Evolutionary conservation across 495 filamentous ascomycete species (phyloP).

Genomic region (Recurvomyces mirabilis): DNA sequence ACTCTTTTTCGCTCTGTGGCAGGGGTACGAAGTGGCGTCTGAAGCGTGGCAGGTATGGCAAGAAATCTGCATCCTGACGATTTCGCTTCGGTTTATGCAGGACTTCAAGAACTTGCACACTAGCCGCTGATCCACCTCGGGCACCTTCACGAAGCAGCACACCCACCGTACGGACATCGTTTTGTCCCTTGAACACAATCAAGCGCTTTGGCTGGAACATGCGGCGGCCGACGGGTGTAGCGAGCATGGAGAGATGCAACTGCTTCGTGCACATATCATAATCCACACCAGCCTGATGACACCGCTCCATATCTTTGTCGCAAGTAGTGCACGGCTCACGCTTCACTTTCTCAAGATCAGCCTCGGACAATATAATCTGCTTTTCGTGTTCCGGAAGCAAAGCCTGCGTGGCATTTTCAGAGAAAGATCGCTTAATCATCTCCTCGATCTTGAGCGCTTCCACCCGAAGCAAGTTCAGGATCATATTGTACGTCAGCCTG

Average conservation of each 20-base stretch:
- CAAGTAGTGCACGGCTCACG: slow-evolving; percentile 74
- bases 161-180: slow-evolving; percentile 67
- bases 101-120: slow-evolving; percentile 67
- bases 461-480: slow-evolving; percentile 85
- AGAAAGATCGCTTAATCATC: slow-evolving; percentile 99
- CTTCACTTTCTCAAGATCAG: slow-evolving; percentile 79
- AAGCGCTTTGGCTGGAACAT: slow-evolving; percentile 63
- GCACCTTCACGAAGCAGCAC: slow-evolving; percentile 68
- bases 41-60: slow-evolving; percentile 66
- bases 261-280: slow-evolving; percentile 62
- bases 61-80: slow-evolving; percentile 62
- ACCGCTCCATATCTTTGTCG: slow-evolving; percentile 63
- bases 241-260: slow-evolving; percentile 57
- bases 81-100: slow-evolving; percentile 42
- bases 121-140: slow-evolving; percentile 47
- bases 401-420: slow-evolving; percentile 96
- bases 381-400: slow-evolving; percentile 90
- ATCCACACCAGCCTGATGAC: slow-evolving; percentile 69
- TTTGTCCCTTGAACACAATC: slow-evolving; percentile 60
- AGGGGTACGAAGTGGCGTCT: slow-evolving; percentile 48
- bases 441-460: slow-evolving; percentile 98
- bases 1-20: slow-evolving; percentile 39
- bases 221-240: slow-evolving; percentile 66
- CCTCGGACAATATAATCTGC: slow-evolving; percentile 83
- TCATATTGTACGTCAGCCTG: slow-evolving; percentile 98